Percentiles rank a stretch among this genome's conserved stretches.
Evolutionary conservation across 768 basidiomycete genomes (phyloP).

Genomic region (Lentinula sp.): DNA sequence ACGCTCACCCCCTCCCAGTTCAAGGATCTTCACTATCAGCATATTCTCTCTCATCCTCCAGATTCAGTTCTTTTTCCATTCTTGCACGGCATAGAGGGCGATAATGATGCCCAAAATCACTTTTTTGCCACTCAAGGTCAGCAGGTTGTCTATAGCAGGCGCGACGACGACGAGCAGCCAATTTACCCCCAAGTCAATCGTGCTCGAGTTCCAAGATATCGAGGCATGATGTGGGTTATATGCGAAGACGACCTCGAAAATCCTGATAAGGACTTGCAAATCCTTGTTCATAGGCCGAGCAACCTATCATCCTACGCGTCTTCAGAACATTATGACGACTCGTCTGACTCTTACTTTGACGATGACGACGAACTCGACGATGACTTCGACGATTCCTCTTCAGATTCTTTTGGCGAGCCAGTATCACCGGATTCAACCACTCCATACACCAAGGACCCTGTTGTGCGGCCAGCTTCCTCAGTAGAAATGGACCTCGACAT

Average conservation of each 20-base stretch:
- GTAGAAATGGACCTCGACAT: slow-evolving; percentile 20
- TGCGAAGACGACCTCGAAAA: slow-evolving; percentile 61
- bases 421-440: background rate
- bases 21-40: slow-evolving; percentile 23
- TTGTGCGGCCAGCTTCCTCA: background rate
- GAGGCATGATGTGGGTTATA: slow-evolving; percentile 83
- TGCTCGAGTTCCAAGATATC: slow-evolving; percentile 36
- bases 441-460: background rate
- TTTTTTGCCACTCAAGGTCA: slow-evolving; percentile 56
- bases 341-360: slow-evolving; percentile 14
- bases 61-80: slow-evolving; percentile 86
- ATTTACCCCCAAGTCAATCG: slow-evolving; percentile 11
- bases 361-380: slow-evolving; percentile 18
- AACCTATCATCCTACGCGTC: slow-evolving; percentile 7
- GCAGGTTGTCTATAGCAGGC: slow-evolving; percentile 1
- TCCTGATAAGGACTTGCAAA: slow-evolving; percentile 18
- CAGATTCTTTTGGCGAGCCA: slow-evolving; percentile 1
- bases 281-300: slow-evolving; percentile 24
- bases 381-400: slow-evolving; percentile 17
- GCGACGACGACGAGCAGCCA: slow-evolving; percentile 5
- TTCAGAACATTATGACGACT: slow-evolving; percentile 10
- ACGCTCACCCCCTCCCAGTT: slow-evolving; percentile 1
- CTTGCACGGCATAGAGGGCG: slow-evolving; percentile 80
- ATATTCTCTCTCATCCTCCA: slow-evolving; percentile 51
- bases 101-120: slow-evolving; percentile 70